Evolutionary conservation across 495 filamentous ascomycete genomes (phyloP).

Genomic region (Penicillium ucsense): DNA sequence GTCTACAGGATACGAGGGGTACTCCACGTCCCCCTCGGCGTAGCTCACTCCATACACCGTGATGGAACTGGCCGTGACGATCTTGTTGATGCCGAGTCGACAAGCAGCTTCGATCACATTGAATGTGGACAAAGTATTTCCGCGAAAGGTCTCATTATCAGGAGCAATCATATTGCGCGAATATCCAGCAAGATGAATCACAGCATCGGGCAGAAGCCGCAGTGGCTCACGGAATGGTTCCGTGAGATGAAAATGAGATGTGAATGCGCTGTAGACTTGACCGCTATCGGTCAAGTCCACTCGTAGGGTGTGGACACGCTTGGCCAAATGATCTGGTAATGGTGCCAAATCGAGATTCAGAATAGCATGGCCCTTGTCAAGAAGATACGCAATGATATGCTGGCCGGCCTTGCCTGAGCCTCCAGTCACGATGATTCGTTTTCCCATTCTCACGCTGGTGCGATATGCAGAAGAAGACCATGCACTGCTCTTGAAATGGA

Average conservation of each 20-base stretch:
- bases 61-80: slow-evolving; percentile 47
- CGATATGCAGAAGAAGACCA: slow-evolving; percentile 1
- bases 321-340: slow-evolving; percentile 31
- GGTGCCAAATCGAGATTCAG: slow-evolving; percentile 46
- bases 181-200: slow-evolving; percentile 54
- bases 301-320: slow-evolving; percentile 45
- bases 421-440: slow-evolving; percentile 47
- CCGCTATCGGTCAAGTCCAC: slow-evolving; percentile 48
- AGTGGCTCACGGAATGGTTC: slow-evolving; percentile 33
- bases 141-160: slow-evolving; percentile 48
- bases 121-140: slow-evolving; percentile 43
- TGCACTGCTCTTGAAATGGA: not conserved
- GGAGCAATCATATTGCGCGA: slow-evolving; percentile 53
- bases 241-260: slow-evolving; percentile 44
- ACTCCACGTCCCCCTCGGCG: slow-evolving; percentile 46
- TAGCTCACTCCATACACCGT: slow-evolving; percentile 52
- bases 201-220: slow-evolving; percentile 40
- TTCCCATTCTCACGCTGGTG: slow-evolving; percentile 16
- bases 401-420: slow-evolving; percentile 52
- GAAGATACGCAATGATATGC: slow-evolving; percentile 45
- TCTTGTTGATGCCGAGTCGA: slow-evolving; percentile 50
- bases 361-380: slow-evolving; percentile 41
- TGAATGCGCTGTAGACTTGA: slow-evolving; percentile 50
- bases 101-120: slow-evolving; percentile 55
- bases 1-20: slow-evolving; percentile 45